A percentile compares a stretch with the other conserved stretches of the same genome.
Evolutionary conservation across 352 stramenopile species (phyloP).

Genomic region (Phytophthora palmivora): DNA sequence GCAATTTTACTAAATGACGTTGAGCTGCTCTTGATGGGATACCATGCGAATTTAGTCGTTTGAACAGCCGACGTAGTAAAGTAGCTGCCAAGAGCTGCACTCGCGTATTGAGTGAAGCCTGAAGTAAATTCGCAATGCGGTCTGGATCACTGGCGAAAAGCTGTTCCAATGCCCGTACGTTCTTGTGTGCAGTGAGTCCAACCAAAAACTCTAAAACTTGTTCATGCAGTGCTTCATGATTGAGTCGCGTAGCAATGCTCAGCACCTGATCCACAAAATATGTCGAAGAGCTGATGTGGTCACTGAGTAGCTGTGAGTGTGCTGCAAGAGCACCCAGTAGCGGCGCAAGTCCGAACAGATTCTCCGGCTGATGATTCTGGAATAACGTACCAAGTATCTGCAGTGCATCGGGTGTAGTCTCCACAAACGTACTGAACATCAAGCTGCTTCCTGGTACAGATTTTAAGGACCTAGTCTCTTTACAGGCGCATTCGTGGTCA

Average conservation of each 20-base stretch:
- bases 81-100: conserved; percentile 44
- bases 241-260: conserved; percentile 42
- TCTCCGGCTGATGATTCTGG: conserved; percentile 42
- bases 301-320: conserved; percentile 37
- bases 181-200: conserved; percentile 58
- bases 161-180: conserved; percentile 44
- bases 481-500: conserved; percentile 17
- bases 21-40: conserved; percentile 51
- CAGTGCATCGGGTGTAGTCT: conserved; percentile 29
- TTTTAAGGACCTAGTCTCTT: background rate
- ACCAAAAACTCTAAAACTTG: conserved; percentile 61
- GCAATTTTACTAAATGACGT: conserved; percentile 53
- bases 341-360: conserved; percentile 50
- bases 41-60: conserved; percentile 48
- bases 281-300: conserved; percentile 37
- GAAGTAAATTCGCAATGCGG: conserved; percentile 62
- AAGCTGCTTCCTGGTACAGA: conserved; percentile 14
- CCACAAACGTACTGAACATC: conserved; percentile 50
- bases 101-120: conserved; percentile 36
- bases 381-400: conserved; percentile 50
- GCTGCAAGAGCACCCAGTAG: conserved; percentile 51
- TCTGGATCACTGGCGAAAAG: conserved; percentile 59
- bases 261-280: conserved; percentile 51
- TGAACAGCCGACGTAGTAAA: conserved; percentile 66
- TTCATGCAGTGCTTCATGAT: conserved; percentile 43